phyloP scores from a whole-genome alignment of 2,329 filamentous ascomycete species.

The Tolypocladium ophioglossoides region DNA sequence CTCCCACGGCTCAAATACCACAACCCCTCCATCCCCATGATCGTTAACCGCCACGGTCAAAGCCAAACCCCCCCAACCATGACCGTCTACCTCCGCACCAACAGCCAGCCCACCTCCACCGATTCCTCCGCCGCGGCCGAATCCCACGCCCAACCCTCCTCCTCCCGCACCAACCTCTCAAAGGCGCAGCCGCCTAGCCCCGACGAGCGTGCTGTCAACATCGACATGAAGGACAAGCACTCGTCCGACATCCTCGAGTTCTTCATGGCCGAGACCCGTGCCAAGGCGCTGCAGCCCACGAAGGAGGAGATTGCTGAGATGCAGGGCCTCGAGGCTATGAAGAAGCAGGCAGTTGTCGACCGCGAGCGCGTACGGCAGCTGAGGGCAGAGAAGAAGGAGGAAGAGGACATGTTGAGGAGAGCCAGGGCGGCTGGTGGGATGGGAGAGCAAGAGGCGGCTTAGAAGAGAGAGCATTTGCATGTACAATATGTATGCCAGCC shows the following conservation, averaged over 20 bases:
- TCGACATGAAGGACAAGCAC: constrained; percentile 54
- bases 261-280: constrained; percentile 53
- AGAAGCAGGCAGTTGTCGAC: constrained; percentile 41
- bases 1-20: constrained; percentile 87
- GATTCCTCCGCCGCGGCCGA: constrained; percentile 15
- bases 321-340: constrained; percentile 43
- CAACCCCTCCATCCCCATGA: constrained; percentile 79
- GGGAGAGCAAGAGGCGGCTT: constrained; percentile 21
- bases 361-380: constrained; percentile 40
- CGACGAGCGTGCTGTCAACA: constrained; percentile 39
- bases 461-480: constrained; percentile 1
- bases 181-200: constrained; percentile 36
- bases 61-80: constrained; percentile 47
- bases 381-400: constrained; percentile 47
- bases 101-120: constrained; percentile 13
- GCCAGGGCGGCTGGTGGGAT: constrained; percentile 28
- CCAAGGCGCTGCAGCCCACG: constrained; percentile 43
- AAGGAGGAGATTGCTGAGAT: constrained; percentile 49
- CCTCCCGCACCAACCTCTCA: constrained; percentile 35
- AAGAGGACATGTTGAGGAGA: constrained; percentile 40
- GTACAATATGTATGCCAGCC: not conserved
- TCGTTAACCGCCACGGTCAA: constrained; percentile 58
- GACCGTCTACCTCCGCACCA: constrained; percentile 51
- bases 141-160: constrained; percentile 29
- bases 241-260: constrained; percentile 52